Evolutionary conservation across 2,329 filamentous ascomycete species (phyloP).

Genomic region (Fusarium oligoseptatum): DNA sequence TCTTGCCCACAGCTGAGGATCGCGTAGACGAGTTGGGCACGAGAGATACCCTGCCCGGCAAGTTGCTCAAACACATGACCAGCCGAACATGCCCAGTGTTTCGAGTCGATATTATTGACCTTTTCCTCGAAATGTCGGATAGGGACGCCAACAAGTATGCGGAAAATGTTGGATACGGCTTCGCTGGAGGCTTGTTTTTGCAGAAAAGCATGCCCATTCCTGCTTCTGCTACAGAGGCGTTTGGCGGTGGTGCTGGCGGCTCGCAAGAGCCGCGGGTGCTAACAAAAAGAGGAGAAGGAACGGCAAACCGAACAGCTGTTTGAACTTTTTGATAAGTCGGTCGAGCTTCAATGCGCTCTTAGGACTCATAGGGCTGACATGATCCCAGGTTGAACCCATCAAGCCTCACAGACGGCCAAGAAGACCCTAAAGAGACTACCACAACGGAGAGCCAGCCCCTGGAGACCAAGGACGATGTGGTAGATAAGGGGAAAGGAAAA

Average conservation of each 20-base stretch:
- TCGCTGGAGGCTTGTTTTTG: constrained; percentile 90
- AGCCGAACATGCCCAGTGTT: constrained; percentile 79
- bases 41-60: constrained; percentile 79
- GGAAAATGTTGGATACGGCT: constrained; percentile 93
- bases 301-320: constrained; percentile 90
- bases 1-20: constrained; percentile 84
- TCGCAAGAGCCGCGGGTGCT: constrained; percentile 72
- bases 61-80: constrained; percentile 82
- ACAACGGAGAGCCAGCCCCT: constrained; percentile 78
- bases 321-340: constrained; percentile 87
- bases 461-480: constrained; percentile 71
- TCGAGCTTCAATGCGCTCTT: background rate
- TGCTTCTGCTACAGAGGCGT: constrained; percentile 68
- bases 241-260: constrained; percentile 49
- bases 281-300: constrained; percentile 91
- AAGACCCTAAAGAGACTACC: constrained; percentile 83
- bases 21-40: constrained; percentile 82
- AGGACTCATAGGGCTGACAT: constrained; percentile 30
- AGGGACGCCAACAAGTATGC: constrained; percentile 85
- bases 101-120: constrained; percentile 78
- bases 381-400: constrained; percentile 72
- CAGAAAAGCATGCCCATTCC: constrained; percentile 86
- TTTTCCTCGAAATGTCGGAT: constrained; percentile 90
- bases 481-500: constrained; percentile 60
- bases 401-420: constrained; percentile 77